Evolutionary conservation across 1,139 yeast genomes (phyloP).

Genomic region (Yamadazyma sp.): DNA sequence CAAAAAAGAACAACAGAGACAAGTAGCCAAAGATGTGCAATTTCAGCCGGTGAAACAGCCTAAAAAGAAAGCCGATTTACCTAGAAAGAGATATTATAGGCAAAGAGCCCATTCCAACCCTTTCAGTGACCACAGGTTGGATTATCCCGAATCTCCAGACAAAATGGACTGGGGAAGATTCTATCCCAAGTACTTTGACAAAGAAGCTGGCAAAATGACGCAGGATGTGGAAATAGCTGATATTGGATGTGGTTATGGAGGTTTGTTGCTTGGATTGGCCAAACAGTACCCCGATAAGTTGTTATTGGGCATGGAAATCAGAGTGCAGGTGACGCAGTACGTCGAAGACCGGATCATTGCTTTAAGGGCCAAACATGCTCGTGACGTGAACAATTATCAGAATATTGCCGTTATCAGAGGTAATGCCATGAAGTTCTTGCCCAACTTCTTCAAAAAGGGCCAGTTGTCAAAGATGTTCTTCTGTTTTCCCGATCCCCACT

Average conservation of each 20-base stretch:
- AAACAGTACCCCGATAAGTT: conserved; percentile 71
- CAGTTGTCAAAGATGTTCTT: conserved; percentile 90
- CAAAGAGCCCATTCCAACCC: conserved; percentile 99
- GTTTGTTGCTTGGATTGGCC: conserved; percentile 77
- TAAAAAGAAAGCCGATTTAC: conserved; percentile 45
- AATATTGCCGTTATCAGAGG: conserved; percentile 91
- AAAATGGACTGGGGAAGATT: conserved; percentile 83
- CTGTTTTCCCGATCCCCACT: conserved; percentile 99
- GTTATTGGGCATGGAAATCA: conserved; percentile 92
- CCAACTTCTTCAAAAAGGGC: conserved; percentile 82
- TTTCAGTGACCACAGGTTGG: conserved; percentile 89
- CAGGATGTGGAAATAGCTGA: conserved; percentile 85
- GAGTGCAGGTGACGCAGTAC: conserved; percentile 96
- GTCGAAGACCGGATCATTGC: conserved; percentile 96
- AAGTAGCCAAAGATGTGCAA: conserved; percentile 33
- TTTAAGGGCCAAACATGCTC: conserved; percentile 53
- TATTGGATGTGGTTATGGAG: conserved; percentile 98
- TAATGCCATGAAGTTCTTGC: conserved; percentile 95
- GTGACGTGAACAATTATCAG: conserved; percentile 47
- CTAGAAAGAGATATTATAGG: conserved; percentile 85
- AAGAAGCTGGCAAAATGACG: conserved; percentile 40
- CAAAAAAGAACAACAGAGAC: conserved; percentile 34
- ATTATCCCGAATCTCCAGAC: conserved; percentile 78
- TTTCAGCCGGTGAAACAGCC: conserved; percentile 16
- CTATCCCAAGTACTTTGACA: conserved; percentile 61